These are phyloP conservation scores for Chaetothyriales sp. DNA, from an alignment of 2,329 filamentous ascomycete genomes.

Conservation along the genomic window DNA sequence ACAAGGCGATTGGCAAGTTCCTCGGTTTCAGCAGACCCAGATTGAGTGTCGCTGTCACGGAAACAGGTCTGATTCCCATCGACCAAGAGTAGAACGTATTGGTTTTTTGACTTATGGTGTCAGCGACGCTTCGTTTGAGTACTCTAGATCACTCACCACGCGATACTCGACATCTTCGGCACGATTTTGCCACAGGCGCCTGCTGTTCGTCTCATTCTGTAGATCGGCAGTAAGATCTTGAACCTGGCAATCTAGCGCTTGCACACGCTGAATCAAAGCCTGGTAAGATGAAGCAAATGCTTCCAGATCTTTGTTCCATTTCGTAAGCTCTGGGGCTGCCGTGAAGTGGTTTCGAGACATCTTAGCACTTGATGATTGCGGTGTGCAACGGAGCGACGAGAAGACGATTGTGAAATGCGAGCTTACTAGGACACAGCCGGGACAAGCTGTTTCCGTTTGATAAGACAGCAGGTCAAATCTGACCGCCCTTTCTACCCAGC, in stretches of 20 bases:
- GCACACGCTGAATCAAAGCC: not conserved
- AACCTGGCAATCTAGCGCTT: not conserved
- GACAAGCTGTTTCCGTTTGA: not conserved
- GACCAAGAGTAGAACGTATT: constrained; percentile 11
- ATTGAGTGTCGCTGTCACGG: constrained; percentile 4
- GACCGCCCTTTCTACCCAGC: not conserved
- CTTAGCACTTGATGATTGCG: not conserved
- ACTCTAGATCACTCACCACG: constrained; percentile 2
- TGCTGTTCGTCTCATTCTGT: constrained; percentile 10
- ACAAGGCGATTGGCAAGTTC: constrained; percentile 6
- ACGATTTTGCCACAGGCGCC: constrained; percentile 11
- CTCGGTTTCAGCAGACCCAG: constrained; percentile 6
- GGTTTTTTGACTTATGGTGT: not conserved
- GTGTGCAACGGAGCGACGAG: no score
- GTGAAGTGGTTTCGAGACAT: not conserved
- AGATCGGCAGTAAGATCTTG: constrained; percentile 10
- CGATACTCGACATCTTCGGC: constrained; percentile 8
- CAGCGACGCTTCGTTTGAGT: not conserved
- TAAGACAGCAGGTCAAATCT: not conserved
- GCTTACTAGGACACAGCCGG: not conserved
- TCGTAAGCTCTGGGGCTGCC: not conserved
- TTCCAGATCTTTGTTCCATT: not conserved
- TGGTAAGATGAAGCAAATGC: not conserved
- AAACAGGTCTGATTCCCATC: constrained; percentile 14
- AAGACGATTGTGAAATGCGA: not conserved